Percentiles rank a stretch among this genome's conserved stretches.
Evolutionary conservation across 306 rosid species (phyloP).

Genomic region (Pterocarpus macrocarpus): DNA sequence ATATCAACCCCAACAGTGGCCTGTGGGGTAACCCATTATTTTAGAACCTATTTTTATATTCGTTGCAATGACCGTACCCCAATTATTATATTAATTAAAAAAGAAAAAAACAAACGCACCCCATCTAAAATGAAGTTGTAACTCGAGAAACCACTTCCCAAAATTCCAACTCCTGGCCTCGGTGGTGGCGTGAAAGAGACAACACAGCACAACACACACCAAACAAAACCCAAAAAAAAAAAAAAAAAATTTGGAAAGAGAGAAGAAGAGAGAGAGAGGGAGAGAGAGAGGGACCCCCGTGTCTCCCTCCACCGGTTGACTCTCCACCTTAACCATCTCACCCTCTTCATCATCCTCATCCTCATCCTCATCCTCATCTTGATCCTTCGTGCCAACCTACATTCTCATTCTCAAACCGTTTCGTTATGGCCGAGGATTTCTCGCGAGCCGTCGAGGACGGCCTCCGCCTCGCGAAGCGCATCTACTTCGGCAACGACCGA

Average conservation of each 20-base stretch:
- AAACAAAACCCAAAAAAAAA: too few species aligned
- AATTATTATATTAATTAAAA: too few species aligned
- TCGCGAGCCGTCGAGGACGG: constrained; percentile 77
- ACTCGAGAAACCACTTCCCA: too few species aligned
- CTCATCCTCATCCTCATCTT: not conserved
- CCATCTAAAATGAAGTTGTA: too few species aligned
- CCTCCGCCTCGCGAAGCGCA: constrained; percentile 64
- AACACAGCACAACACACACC: too few species aligned
- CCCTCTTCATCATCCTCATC: not conserved
- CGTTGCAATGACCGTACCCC: too few species aligned
- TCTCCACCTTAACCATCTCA: not conserved
- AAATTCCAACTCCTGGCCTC: too few species aligned
- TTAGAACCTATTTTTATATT: not conserved
- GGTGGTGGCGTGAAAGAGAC: not conserved
- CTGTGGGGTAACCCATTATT: not conserved
- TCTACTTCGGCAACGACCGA: constrained; percentile 75
- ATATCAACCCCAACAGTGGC: too few species aligned
- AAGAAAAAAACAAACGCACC: too few species aligned
- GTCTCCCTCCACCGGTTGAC: not conserved
- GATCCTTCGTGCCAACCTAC: not conserved
- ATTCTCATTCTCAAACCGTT: not conserved
- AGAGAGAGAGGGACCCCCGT: not conserved
- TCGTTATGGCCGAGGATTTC: constrained; percentile 70
- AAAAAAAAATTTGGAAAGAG: too few species aligned
- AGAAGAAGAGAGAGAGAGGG: not conserved